A percentile compares a stretch with the other conserved stretches of the same genome.
Conservation (phyloP, 192 early-diverging fungal species). For the Phycomyces blakesleeanus region DNA sequence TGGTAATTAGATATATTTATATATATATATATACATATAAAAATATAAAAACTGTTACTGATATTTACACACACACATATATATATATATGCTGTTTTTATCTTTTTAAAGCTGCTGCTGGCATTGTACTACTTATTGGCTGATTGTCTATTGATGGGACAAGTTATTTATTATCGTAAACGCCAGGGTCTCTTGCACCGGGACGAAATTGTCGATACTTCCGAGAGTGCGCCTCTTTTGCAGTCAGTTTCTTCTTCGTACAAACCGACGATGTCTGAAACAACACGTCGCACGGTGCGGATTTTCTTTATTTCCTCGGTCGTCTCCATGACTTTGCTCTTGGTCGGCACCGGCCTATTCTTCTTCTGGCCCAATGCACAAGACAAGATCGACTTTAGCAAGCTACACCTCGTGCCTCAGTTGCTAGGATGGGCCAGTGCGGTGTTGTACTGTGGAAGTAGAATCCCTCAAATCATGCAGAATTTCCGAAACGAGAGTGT, state of each 20-base stretch:
- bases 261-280: neutral
- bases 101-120: slow-evolving; percentile 49
- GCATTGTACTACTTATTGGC: slow-evolving; percentile 70
- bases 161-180: slow-evolving; percentile 66
- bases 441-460: slow-evolving; percentile 61
- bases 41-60: too few relatives aligned
- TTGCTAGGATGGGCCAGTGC: slow-evolving; percentile 74
- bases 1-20: slow-evolving; percentile 53
- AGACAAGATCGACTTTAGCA: slow-evolving; percentile 13
- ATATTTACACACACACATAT: neutral
- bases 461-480: slow-evolving; percentile 82
- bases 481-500: slow-evolving; percentile 68
- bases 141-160: slow-evolving; percentile 60
- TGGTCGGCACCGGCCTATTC: slow-evolving; percentile 1
- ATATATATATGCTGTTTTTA: neutral
- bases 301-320: slow-evolving; percentile 9
- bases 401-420: slow-evolving; percentile 48
- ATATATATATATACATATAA: neutral
- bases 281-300: slow-evolving; percentile 12
- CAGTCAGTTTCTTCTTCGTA: neutral
- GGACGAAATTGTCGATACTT: slow-evolving; percentile 17
- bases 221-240: neutral
- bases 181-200: slow-evolving; percentile 23
- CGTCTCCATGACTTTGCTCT: slow-evolving; percentile 1
- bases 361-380: slow-evolving; percentile 3